These are phyloP conservation scores for Larix sibirica DNA, from an alignment of 83 land plant species.

Conservation along the genomic window DNA sequence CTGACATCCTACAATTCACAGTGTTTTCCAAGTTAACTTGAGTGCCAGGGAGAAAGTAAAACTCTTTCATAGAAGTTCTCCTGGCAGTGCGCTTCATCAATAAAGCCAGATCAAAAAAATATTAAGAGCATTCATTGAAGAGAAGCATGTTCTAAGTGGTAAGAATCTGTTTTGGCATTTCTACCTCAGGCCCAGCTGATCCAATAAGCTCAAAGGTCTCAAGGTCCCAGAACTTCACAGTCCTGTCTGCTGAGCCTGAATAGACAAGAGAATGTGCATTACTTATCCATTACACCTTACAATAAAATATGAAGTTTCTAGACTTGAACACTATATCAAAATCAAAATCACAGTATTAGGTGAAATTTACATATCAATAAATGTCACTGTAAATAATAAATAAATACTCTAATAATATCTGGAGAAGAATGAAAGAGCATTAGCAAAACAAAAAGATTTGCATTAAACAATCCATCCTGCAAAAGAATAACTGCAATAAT, in stretches of 20 bases:
- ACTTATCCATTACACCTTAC: background rate
- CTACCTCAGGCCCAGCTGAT: conserved; percentile 96
- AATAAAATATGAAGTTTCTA: background rate
- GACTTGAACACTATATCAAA: background rate
- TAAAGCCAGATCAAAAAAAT: background rate
- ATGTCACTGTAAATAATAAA: background rate
- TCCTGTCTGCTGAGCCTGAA: conserved; percentile 96
- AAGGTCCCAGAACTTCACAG: conserved; percentile 95
- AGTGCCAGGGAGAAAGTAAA: background rate
- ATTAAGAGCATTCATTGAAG: background rate
- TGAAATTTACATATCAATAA: background rate
- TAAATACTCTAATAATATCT: background rate
- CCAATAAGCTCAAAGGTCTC: conserved; percentile 98
- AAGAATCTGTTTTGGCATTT: background rate
- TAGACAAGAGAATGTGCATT: background rate
- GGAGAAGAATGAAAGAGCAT: background rate
- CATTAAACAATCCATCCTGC: background rate
- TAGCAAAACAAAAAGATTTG: no score
- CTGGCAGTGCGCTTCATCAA: background rate
- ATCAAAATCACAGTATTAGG: background rate
- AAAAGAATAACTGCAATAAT: background rate
- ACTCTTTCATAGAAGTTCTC: background rate
- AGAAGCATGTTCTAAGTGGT: no score
- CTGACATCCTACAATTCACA: no score
- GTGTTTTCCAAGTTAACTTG: no score